These are phyloP conservation scores for Pythium sp. DNA, from an alignment of 352 stramenopile species.

Conservation along the genomic window DNA sequence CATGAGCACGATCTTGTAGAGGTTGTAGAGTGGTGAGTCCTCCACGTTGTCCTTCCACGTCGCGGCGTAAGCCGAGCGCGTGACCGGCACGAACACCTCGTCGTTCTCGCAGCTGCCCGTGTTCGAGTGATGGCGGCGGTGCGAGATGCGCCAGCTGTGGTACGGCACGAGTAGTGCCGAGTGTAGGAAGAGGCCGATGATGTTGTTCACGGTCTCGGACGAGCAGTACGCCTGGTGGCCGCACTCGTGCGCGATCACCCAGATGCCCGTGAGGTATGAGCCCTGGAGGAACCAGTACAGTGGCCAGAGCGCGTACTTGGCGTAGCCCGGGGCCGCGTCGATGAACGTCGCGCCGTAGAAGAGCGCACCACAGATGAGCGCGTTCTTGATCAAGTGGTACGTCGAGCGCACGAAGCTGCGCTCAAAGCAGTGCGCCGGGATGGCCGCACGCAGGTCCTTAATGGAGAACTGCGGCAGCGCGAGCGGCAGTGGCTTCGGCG, in stretches of 20 bases:
- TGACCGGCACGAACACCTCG: slow-evolving; percentile 96
- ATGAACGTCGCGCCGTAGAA: slow-evolving; percentile 86
- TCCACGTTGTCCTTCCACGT: slow-evolving; percentile 85
- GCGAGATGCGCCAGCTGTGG: slow-evolving; percentile 97
- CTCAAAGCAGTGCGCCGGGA: slow-evolving; percentile 96
- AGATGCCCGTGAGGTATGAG: slow-evolving; percentile 96
- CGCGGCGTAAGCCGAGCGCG: slow-evolving; percentile 51
- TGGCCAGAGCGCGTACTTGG: slow-evolving; percentile 79
- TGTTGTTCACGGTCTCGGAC: slow-evolving; percentile 94
- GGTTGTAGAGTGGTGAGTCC: slow-evolving; percentile 92
- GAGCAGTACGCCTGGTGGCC: slow-evolving; percentile 96
- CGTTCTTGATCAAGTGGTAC: slow-evolving; percentile 91
- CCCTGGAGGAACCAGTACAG: slow-evolving; percentile 98
- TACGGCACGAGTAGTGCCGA: slow-evolving; percentile 97
- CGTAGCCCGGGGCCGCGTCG: slow-evolving; percentile 23
- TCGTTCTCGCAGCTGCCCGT: slow-evolving; percentile 95
- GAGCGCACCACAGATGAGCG: slow-evolving; percentile 86
- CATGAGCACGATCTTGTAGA: slow-evolving; percentile 94
- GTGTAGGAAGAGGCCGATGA: slow-evolving; percentile 95
- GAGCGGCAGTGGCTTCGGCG: slow-evolving; percentile 77
- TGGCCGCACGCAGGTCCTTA: slow-evolving; percentile 87
- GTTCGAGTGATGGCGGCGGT: slow-evolving; percentile 96
- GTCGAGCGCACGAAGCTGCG: slow-evolving; percentile 90
- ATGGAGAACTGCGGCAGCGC: slow-evolving; percentile 85
- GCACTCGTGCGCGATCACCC: slow-evolving; percentile 97